Evolutionary conservation across 192 early-diverging fungal species (phyloP), one percentile per base, ranked within the genome.

Genomic region (Podila epicladia): DNA sequence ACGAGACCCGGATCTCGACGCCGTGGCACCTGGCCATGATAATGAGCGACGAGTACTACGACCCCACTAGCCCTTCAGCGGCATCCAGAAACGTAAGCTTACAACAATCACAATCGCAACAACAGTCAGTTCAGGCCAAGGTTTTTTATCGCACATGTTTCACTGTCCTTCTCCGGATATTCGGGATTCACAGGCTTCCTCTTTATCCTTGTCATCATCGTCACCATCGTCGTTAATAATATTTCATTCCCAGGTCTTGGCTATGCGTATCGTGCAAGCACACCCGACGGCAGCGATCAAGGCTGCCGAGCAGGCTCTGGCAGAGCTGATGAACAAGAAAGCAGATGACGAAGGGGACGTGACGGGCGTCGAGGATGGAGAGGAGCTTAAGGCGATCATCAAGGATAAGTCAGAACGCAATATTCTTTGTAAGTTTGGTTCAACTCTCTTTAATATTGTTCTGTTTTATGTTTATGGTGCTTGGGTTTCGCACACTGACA

Each of bases 21-120:
- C 29, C 60, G 0, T 78, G 75, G 75, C 31, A 31, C 24, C 58
- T 78, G 24, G 65, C 75, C 13, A 78, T 78, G 75, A 37, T 67
- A 29, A 71, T 78, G 75, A 64, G 38, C 37, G 69, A 61, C n/a
- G 38, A 33, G 13, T 2, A 51, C 11, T 63, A 67, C 24, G 53
- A 55, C 24, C 20, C 53, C 19, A 55, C 53, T 55, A 9, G 24
- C 24, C 53, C 22, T 37, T 32, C 59, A 6, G 59, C 26, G 26
- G 31, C 59, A 3, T 28, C 26, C 20, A 61, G 59, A 61, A 61
- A 33, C 17, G 59, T 61, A 61, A 61, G 59, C 26, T 28, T 9
- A 24, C 24, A 26, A 11, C 20, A 55, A 45, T 45, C 41, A 45
- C 15, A 12, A 26, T 55, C 24, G 0, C 24, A 24, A 55, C 20